Base-by-base conservation (phyloP, 192 early-diverging fungal species). In the Phycomyces blakesleeanus region DNA sequence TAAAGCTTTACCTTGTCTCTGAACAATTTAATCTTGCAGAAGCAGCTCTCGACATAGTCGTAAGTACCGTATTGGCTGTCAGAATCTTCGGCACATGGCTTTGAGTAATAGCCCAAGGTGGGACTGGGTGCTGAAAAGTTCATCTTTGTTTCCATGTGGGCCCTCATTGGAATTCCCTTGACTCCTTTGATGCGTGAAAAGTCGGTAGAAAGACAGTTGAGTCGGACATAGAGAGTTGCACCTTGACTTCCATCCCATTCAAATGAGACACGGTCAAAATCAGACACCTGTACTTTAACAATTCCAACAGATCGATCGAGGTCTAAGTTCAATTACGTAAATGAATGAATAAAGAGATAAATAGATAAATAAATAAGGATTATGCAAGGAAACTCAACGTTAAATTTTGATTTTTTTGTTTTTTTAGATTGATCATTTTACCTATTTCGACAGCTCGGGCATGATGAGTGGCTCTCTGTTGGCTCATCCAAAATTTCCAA, bases 161-260 rank as follows among this genome's bases (percentile, higher is more conserved):
- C 73, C 11, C 89, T 78, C 40, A 91, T 71, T 18, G 86, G 86
- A 37, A 89, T 87, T 0, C 89, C 89, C 69, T 89, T 91, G 57
- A 89, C 87, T 21, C 87, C 89, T 75, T 91, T 91, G 73, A 91
- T 86, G 16, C 86, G 67, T 34, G 85, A 88, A 66, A 91, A 91
- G 55, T 91, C 89, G 0, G 89, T 91, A 5, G 89, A 91, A 16
- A 91, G 69, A 62, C 87, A 89, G 63, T 88, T 87, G 62, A 89
- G 89, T n/a, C 83, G 81, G 40, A 91, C 61, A 76, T 82, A 82
- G 18, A 91, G 64, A 44, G 87, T 89, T 60, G 86, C 84, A 15
- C 83, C 82, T 21, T 78, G 69, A 15, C 77, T 74, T 8, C 87
- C 86, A 34, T 85, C 81, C 89, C 89, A 91, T 24, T 85, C 81